Conservation (phyloP, 2,329 filamentous ascomycete genomes). For the Annulohypoxylon truncatum region DNA sequence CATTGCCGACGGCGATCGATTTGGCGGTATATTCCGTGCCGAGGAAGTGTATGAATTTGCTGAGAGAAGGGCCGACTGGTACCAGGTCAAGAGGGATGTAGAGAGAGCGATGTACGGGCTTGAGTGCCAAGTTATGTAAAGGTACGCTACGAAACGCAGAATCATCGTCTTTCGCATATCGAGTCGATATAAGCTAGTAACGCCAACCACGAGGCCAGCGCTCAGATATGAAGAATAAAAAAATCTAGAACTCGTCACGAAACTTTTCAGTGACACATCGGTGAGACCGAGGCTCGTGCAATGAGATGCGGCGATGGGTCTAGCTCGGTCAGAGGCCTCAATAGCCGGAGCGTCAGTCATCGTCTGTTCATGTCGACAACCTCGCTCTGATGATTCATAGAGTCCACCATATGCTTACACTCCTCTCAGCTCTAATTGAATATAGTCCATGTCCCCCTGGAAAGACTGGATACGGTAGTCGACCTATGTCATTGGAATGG, state of each 20-base stretch:
- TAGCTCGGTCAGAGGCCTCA: background rate
- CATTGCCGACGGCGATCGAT: conserved; percentile 90
- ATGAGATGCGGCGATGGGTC: background rate
- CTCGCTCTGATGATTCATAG: background rate
- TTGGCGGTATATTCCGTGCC: conserved; percentile 90
- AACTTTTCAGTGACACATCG: background rate
- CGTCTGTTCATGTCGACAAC: background rate
- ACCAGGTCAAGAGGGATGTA: conserved; percentile 85
- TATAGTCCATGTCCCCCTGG: background rate
- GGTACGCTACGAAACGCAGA: conserved; percentile 14
- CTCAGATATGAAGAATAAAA: background rate
- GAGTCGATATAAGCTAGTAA: background rate
- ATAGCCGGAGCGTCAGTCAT: background rate
- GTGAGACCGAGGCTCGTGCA: background rate
- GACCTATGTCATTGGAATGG: conserved; percentile 16
- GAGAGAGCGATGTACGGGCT: conserved; percentile 98
- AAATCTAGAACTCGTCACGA: background rate
- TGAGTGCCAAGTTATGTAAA: conserved; percentile 85
- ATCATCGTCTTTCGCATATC: background rate
- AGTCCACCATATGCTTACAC: background rate
- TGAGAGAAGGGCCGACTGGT: conserved; percentile 94
- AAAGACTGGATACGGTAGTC: conserved; percentile 1
- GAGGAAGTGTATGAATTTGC: conserved; percentile 99
- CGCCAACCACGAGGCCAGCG: background rate
- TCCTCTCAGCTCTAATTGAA: background rate